phyloP scores from a whole-genome alignment of 2,329 filamentous ascomycete species.

The Botrytis fabae region DNA sequence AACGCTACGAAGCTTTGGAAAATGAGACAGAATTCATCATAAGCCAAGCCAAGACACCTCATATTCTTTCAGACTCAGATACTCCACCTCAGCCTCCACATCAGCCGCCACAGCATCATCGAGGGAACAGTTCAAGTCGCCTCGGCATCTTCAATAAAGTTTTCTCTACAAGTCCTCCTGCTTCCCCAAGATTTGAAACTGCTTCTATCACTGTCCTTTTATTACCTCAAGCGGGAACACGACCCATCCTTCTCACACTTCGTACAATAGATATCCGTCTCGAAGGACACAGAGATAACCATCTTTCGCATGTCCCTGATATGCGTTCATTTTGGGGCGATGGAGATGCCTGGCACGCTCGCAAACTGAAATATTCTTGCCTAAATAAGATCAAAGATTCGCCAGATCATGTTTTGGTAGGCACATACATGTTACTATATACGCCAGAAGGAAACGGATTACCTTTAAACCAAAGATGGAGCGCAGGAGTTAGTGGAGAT shows the following conservation, averaged over 20 bases:
- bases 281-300: conserved; percentile 18
- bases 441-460: conserved; percentile 17
- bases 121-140: background rate
- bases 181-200: conserved; percentile 17
- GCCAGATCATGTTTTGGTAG: conserved; percentile 13
- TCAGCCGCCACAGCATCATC: background rate
- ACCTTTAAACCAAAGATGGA: conserved; percentile 18
- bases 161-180: conserved; percentile 9
- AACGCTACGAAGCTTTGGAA: conserved; percentile 1
- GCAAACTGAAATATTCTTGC: conserved; percentile 18
- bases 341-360: conserved; percentile 18
- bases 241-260: conserved; percentile 10
- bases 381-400: background rate
- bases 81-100: background rate
- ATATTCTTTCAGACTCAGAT: background rate
- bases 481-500: conserved; percentile 19
- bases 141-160: conserved; percentile 18
- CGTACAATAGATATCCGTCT: conserved; percentile 23
- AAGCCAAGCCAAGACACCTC: conserved; percentile 12
- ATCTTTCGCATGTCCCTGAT: conserved; percentile 22
- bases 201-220: conserved; percentile 13
- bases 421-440: conserved; percentile 22
- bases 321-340: conserved; percentile 25
- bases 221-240: conserved; percentile 18
- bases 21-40: conserved; percentile 11